Conservation (phyloP, 306 rosid species). For the Malus sylvestris region DNA sequence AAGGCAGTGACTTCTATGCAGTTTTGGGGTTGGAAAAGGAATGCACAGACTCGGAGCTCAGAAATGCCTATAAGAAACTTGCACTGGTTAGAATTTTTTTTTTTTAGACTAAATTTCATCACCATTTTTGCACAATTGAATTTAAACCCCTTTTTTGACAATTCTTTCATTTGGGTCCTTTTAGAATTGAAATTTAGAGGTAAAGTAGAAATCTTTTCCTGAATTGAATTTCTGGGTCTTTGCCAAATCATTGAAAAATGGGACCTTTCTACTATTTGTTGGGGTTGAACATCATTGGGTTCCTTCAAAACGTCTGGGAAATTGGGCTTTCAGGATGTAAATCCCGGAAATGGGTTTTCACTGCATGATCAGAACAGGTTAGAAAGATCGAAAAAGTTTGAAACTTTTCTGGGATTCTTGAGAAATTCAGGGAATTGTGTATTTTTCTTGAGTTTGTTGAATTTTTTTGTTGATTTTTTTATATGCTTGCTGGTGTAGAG, state of each 20-base stretch:
- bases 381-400: constrained; percentile 2
- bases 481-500: constrained; percentile 43
- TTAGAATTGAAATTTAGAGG: neutral
- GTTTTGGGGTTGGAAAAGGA: constrained; percentile 77
- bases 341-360: constrained; percentile 4
- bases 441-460: neutral
- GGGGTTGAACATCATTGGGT: neutral
- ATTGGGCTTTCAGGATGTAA: neutral
- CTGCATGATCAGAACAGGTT: neutral
- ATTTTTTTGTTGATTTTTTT: neutral
- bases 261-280: neutral
- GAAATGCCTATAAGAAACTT: constrained; percentile 77
- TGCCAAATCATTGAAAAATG: neutral
- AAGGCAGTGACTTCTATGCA: constrained; percentile 49
- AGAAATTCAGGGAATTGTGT: neutral
- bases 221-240: neutral
- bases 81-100: constrained; percentile 58
- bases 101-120: neutral
- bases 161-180: constrained; percentile 10
- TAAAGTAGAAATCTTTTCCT: neutral
- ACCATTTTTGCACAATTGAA: neutral
- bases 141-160: neutral
- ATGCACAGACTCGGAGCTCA: constrained; percentile 67
- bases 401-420: neutral
- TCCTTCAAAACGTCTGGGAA: neutral